These are phyloP conservation scores for Sutorius australiensis DNA, from an alignment of 768 basidiomycete genomes.

Conservation along the genomic window DNA sequence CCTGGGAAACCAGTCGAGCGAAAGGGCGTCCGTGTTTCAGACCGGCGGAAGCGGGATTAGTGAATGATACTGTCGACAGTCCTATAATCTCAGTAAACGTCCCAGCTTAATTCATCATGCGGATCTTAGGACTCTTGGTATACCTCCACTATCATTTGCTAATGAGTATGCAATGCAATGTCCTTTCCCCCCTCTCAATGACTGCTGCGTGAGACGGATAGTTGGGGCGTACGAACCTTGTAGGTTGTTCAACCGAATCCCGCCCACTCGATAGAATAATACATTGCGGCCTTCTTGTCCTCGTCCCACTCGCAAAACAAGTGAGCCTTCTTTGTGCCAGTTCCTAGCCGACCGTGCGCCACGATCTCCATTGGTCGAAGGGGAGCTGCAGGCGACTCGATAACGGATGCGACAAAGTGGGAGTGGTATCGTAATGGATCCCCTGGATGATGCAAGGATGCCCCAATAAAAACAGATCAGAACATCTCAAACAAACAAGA, in stretches of 20 bases:
- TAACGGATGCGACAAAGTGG: conserved; percentile 85
- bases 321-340: conserved; percentile 96
- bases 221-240: not conserved
- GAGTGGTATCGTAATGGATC: conserved; percentile 96
- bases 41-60: conserved; percentile 47
- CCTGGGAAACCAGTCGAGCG: conserved; percentile 11
- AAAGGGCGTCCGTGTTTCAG: conserved; percentile 30
- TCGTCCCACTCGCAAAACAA: conserved; percentile 88
- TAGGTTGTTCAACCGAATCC: conserved; percentile 59
- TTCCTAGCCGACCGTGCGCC: conserved; percentile 91
- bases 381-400: conserved; percentile 54
- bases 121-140: conserved; percentile 8
- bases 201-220: not conserved
- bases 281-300: conserved; percentile 57
- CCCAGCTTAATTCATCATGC: conserved; percentile 13
- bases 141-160: conserved; percentile 12
- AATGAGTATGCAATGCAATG: conserved; percentile 8
- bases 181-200: not conserved
- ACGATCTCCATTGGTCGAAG: conserved; percentile 92
- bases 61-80: not conserved
- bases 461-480: conserved; percentile 1
- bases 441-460: conserved; percentile 43
- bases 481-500: conserved; percentile 2
- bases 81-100: conserved; percentile 10
- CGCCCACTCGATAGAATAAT: conserved; percentile 86